Base-by-base conservation (phyloP, 2,329 filamentous ascomycete genomes). In the Hirsutella rhossiliensis region DNA sequence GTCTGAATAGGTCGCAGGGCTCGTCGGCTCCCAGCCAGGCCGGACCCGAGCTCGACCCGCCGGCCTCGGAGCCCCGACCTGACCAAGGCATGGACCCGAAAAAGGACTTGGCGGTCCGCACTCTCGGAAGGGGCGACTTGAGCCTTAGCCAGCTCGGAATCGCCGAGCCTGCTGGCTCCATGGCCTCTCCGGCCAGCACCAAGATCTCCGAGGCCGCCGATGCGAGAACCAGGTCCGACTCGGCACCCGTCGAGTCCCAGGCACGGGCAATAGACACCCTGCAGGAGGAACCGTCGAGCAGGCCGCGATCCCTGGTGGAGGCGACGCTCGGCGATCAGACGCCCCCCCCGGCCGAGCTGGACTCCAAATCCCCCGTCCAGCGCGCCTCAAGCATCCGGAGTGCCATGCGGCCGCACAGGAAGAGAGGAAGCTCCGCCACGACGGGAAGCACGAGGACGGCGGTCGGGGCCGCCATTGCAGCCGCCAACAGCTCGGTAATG, bases 141-240 rank as follows among this genome's bases (percentile, higher is more conserved):
- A 94, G 87, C 60, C 73, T 97, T 45, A 88, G 86, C 55, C 87
- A 95, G 56, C 71, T 97, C 37, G 90, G 90, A 30, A 85, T 97
- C 44, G 63, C 72, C 11, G 82, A 86, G 41, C 57, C 67, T n/a
- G 67, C 68, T 13, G 73, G 67, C 54, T 62, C 67, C 41, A 61
- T 74, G n/a, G 62, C 71, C 41, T 80, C 74, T 29, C 74, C 78
- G 4, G 71, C 75, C 53, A 69, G 65, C 39, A 68, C 75, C n/a
- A 75, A 68, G 42, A 75, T 76, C 45, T 60, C 68, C 18, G 75
- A 78, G 30, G 49, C 62, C 5, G 51, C 56, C n/a, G 72, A 75
- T 32, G 58, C 63, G 2, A 62, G 75, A 23, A 54, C 58, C 30
- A 67, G 76, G 38, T 76, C 75, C n/a, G 76, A 78, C 42, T 78